Base-by-base conservation (phyloP, 2,329 filamentous ascomycete species). In the Fusarium hostae region DNA sequence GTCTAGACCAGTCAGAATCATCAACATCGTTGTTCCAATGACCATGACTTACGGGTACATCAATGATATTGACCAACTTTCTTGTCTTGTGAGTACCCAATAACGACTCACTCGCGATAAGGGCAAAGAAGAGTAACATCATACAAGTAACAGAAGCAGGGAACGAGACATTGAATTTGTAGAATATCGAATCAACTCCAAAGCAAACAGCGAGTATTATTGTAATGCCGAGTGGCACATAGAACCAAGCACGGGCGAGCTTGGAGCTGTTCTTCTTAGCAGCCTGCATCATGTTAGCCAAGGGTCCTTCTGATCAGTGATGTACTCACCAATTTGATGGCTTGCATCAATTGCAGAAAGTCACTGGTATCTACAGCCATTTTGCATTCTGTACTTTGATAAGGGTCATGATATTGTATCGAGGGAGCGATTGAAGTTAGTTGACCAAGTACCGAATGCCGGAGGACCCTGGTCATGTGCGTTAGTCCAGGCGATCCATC, bases 131-230 rank as follows among this genome's bases (percentile, higher is more conserved):
- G 5, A 90, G 78, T 12, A 88, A 67, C 45, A 90, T 79, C 71
- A 90, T 82, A 45, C 86, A 87, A 7, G 88, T 87, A 6, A 90
- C 88, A 4, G 87, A 89, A 5, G 88, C 86, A 1, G 88, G 88
- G 66, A 91, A 91, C 1, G 86, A 82, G 11, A 89, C 83, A 26
- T 82, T 81, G 59, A 84, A 83, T 11, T 86, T 76, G 16, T 80
- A 79, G 63, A 86, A 81, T 28, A 85, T 71, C n/a, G 79, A 78
- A 67, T 84, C 80, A 30, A 85, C 78, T 35, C 81, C 84, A 59
- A 85, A 86, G 68, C 83, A 84, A 5, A 78, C 81, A 18, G 79
- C 77, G 13, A 86, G 78, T 11, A 84, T 82, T 26, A 78, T 70
- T 28, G 82, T 71, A 58, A 85, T 79, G 39, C 84, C 84, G 1